Evolutionary conservation across 2,329 filamentous ascomycete genomes (phyloP).

Genomic region (Cladosporium phlei): DNA sequence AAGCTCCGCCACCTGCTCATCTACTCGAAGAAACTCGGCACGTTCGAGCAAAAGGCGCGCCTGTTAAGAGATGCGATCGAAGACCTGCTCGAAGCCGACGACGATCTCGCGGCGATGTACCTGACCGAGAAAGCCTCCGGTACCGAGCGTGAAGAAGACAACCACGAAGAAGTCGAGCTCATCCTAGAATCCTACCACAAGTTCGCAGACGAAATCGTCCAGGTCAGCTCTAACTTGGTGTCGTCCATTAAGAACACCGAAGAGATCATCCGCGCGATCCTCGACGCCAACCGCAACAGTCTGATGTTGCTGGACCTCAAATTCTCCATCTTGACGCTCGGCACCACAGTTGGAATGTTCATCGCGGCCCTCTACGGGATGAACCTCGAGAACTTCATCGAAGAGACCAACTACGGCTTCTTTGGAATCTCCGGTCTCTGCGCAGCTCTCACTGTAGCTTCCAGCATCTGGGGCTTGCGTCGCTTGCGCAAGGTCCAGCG

Average conservation of each 20-base stretch:
- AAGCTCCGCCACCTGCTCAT: constrained; percentile 88
- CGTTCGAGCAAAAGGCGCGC: constrained; percentile 95
- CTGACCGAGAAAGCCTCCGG: constrained; percentile 81
- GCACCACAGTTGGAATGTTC: constrained; percentile 91
- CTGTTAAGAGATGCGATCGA: constrained; percentile 92
- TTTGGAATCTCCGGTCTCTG: constrained; percentile 67
- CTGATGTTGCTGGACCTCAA: constrained; percentile 97
- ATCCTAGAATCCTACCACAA: constrained; percentile 96
- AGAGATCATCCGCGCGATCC: constrained; percentile 94
- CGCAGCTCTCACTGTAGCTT: constrained; percentile 65
- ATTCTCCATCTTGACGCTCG: constrained; percentile 90
- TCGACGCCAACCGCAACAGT: constrained; percentile 95
- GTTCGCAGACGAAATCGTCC: constrained; percentile 94
- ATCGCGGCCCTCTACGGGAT: constrained; percentile 98
- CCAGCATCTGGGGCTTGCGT: constrained; percentile 76
- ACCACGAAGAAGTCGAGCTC: constrained; percentile 96
- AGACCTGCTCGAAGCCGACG: constrained; percentile 90
- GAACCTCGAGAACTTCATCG: constrained; percentile 98
- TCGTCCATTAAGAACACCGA: constrained; percentile 96
- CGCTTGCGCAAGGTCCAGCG: constrained; percentile 83
- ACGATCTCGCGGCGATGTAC: constrained; percentile 93
- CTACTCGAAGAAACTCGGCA: constrained; percentile 90
- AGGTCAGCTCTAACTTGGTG: constrained; percentile 87
- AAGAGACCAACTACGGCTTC: constrained; percentile 88
- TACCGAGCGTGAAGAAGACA: constrained; percentile 67